phyloP scores from a whole-genome alignment of 2,329 filamentous ascomycete species.

The Tolypocladium amazonense region DNA sequence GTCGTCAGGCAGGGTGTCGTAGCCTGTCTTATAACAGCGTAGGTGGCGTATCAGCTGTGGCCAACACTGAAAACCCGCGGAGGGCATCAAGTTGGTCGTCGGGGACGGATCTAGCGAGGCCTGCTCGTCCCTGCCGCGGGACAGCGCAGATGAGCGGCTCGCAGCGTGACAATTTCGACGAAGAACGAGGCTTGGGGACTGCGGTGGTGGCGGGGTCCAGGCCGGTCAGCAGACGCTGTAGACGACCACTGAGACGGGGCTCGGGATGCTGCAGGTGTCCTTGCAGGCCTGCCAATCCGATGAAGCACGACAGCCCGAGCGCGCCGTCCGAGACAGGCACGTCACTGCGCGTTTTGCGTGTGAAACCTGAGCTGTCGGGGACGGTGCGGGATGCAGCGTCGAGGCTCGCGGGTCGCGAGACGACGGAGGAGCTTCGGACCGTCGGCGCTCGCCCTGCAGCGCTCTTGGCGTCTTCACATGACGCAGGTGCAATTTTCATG shows the following conservation, averaged over 20 bases:
- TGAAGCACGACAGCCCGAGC: neutral
- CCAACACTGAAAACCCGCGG: neutral
- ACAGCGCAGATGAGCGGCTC: neutral
- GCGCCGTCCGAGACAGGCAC: neutral
- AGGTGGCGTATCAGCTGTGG: neutral
- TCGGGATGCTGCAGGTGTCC: neutral
- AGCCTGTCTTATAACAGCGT: neutral
- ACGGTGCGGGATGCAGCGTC: no score
- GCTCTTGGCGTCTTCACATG: neutral
- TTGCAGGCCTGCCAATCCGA: neutral
- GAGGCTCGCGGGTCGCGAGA: neutral
- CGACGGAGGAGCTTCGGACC: neutral
- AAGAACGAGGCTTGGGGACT: neutral
- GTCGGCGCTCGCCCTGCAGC: neutral
- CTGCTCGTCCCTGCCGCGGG: neutral
- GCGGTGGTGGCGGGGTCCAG: neutral
- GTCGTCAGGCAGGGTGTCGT: neutral
- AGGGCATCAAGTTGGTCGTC: neutral
- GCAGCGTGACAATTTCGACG: neutral
- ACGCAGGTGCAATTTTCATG: neutral
- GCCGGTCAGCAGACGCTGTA: neutral
- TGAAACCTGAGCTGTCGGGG: neutral
- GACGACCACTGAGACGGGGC: neutral
- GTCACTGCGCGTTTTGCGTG: neutral
- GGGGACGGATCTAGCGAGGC: neutral